A percentile compares a stretch with the other conserved stretches of the same genome.
These are phyloP conservation scores for Priceomyces carsonii DNA, from an alignment of 805 yeast species.

Conservation along the genomic window DNA sequence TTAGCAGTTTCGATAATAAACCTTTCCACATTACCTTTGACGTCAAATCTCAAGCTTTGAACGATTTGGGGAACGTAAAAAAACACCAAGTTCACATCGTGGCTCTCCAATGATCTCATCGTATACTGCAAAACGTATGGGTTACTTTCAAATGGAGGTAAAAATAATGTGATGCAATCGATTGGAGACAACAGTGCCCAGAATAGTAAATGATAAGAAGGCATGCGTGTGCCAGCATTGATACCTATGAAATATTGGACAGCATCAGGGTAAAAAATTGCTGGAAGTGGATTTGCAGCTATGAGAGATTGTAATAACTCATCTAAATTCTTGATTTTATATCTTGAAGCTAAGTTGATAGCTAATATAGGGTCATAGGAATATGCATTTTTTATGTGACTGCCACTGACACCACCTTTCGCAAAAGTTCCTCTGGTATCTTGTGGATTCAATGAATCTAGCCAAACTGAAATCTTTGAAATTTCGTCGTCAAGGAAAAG, in stretches of 20 bases:
- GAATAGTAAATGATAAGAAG: constrained; percentile 48
- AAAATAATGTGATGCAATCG: constrained; percentile 78
- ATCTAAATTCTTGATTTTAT: constrained; percentile 42
- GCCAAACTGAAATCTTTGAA: constrained; percentile 72
- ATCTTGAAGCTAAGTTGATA: constrained; percentile 63
- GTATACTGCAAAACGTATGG: constrained; percentile 80
- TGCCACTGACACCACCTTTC: constrained; percentile 33
- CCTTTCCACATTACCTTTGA: constrained; percentile 80
- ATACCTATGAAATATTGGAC: constrained; percentile 53
- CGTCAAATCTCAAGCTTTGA: constrained; percentile 83
- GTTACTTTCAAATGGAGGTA: constrained; percentile 69
- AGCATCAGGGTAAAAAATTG: constrained; percentile 57
- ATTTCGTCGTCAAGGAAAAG: constrained; percentile 78
- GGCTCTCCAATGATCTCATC: constrained; percentile 84
- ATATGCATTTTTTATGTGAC: constrained; percentile 59
- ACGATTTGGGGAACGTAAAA: constrained; percentile 98
- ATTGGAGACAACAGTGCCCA: constrained; percentile 83
- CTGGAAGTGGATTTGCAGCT: constrained; percentile 55
- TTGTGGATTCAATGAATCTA: constrained; percentile 54
- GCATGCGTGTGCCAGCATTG: constrained; percentile 36
- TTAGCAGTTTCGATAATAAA: constrained; percentile 91
- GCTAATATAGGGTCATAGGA: constrained; percentile 71
- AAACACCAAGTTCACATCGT: constrained; percentile 84
- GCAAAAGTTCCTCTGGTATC: constrained; percentile 41
- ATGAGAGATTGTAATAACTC: constrained; percentile 48